Evolutionary conservation across 2,329 filamentous ascomycete species (phyloP).

Genomic region (Colletotrichum echinochloae): DNA sequence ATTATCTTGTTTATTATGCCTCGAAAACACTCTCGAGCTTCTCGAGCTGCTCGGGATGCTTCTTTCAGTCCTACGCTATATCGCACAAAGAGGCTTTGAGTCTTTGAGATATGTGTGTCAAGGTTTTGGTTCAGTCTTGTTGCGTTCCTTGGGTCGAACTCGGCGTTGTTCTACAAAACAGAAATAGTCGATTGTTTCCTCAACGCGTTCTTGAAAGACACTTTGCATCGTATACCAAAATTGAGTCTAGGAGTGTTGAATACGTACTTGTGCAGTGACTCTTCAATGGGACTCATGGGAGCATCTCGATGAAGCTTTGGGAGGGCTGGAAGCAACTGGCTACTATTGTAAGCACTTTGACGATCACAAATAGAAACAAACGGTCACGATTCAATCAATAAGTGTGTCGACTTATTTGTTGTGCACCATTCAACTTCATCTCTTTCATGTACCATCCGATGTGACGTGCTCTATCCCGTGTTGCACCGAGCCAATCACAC

Average conservation of each 20-base stretch:
- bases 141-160: not conserved
- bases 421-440: not conserved
- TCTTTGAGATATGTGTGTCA: accelerated
- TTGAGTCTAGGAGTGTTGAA: not conserved
- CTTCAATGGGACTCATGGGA: not conserved
- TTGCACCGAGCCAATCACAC: not conserved
- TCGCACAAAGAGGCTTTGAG: not conserved
- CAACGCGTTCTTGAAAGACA: accelerated
- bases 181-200: not conserved
- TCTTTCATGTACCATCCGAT: not conserved
- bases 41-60: not conserved
- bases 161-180: not conserved
- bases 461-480: not conserved
- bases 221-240: not conserved
- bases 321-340: not conserved
- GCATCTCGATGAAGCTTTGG: not conserved
- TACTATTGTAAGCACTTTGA: not conserved
- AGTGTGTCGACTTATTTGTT: accelerated
- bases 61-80: not conserved
- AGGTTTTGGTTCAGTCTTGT: too few relatives aligned
- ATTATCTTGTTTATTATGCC: not conserved
- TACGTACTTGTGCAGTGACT: not conserved
- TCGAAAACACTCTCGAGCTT: not conserved
- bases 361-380: not conserved
- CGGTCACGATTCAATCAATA: too few relatives aligned